Percentiles rank a stretch among this genome's conserved stretches.
phyloP scores from a whole-genome alignment of 805 yeast genomes.

The Ogataea zsoltii region DNA sequence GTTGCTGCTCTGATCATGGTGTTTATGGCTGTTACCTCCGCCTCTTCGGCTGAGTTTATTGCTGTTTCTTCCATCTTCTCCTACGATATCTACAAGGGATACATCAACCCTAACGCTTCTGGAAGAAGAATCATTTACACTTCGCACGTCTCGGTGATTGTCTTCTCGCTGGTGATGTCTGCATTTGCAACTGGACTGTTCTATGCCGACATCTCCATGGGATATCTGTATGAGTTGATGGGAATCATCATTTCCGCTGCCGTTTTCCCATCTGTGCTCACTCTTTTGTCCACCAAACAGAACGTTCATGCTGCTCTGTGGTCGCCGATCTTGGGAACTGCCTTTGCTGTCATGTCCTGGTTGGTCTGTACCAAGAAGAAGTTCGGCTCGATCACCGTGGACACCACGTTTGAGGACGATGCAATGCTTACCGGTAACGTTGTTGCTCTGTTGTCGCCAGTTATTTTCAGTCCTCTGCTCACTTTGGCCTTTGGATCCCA shows the following conservation, averaged over 20 bases:
- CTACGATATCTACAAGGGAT: conserved; percentile 81
- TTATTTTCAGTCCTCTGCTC: conserved; percentile 63
- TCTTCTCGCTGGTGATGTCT: conserved; percentile 64
- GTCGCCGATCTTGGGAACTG: conserved; percentile 80
- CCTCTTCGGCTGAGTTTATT: conserved; percentile 88
- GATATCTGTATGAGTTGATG: conserved; percentile 84
- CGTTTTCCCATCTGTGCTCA: conserved; percentile 73
- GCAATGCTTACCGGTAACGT: conserved; percentile 91
- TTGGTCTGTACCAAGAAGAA: conserved; percentile 47
- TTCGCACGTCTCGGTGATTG: conserved; percentile 67
- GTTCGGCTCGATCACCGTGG: conserved; percentile 46
- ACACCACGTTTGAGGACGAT: conserved; percentile 72
- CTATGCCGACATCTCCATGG: conserved; percentile 84
- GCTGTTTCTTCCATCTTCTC: conserved; percentile 85
- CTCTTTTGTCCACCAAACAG: conserved; percentile 63
- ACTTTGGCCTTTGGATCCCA: conserved; percentile 67
- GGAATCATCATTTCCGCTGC: conserved; percentile 88
- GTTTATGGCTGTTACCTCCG: conserved; percentile 92
- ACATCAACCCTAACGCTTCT: conserved; percentile 74
- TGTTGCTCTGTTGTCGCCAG: conserved; percentile 76
- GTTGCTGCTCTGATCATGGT: conserved; percentile 76
- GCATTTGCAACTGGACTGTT: conserved; percentile 80
- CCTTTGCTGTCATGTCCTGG: conserved; percentile 73
- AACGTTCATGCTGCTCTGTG: conserved; percentile 67
- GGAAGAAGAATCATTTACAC: conserved; percentile 70